Evolutionary conservation across 75 land plant species (phyloP).

Genomic region (Sequoia sempervirens): DNA sequence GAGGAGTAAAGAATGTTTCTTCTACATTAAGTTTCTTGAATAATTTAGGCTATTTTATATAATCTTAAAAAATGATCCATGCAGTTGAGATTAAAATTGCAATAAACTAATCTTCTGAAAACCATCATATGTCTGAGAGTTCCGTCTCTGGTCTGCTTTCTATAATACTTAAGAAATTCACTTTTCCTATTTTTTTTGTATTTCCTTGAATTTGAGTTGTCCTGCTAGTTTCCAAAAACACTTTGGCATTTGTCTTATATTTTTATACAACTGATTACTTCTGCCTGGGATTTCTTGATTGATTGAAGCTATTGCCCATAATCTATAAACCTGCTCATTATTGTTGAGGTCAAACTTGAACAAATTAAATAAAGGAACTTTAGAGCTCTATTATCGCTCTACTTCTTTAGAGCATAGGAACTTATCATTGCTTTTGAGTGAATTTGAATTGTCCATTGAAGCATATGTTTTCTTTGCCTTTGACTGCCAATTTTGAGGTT

Average conservation of each 20-base stretch:
- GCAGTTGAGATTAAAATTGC: neutral
- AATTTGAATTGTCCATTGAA: neutral
- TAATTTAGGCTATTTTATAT: neutral
- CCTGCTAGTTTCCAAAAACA: neutral
- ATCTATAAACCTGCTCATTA: neutral
- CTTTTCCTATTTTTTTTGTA: neutral
- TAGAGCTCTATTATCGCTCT: neutral
- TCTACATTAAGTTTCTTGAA: neutral
- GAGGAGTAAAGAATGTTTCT: neutral
- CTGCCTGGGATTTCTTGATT: neutral
- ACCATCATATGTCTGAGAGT: neutral
- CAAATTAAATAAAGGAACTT: neutral
- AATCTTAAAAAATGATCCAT: neutral
- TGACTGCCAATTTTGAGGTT: neutral
- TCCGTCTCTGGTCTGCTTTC: neutral
- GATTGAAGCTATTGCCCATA: neutral
- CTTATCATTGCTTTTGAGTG: neutral
- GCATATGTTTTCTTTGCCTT: neutral
- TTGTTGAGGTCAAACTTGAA: neutral
- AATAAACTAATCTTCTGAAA: neutral
- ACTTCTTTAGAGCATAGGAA: neutral
- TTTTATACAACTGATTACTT: neutral
- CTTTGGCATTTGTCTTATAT: neutral
- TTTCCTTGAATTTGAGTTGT: neutral
- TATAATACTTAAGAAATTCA: neutral